Evolutionary conservation across 331 rosid genomes (phyloP).

Genomic region (Quercus lobata): DNA sequence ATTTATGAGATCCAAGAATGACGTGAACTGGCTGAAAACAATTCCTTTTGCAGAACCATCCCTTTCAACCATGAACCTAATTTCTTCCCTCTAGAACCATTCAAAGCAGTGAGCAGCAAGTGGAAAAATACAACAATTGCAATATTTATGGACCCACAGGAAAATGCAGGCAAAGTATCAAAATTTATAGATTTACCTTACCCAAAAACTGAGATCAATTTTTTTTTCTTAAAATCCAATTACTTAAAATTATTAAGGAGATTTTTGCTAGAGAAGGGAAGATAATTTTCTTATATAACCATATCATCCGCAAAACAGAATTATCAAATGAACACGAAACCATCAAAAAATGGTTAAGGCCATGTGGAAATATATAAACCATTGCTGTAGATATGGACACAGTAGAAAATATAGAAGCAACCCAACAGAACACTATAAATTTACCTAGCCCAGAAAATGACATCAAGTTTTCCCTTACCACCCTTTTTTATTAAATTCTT

Average conservation of each 20-base stretch:
- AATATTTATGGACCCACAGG: neutral
- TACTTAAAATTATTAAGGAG: neutral
- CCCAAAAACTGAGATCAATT: neutral
- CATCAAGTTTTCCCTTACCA: neutral
- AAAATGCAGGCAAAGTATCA: neutral
- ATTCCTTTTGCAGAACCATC: constrained; percentile 97
- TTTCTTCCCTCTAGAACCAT: constrained; percentile 81
- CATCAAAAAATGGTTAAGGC: neutral
- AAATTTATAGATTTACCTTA: neutral
- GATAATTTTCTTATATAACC: neutral
- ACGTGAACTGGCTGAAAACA: constrained; percentile 94
- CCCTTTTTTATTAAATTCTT: neutral
- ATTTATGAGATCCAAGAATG: constrained; percentile 91
- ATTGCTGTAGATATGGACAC: neutral
- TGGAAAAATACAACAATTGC: neutral
- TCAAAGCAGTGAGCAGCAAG: constrained; percentile 17
- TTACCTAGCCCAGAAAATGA: neutral
- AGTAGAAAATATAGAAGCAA: neutral
- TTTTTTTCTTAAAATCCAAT: neutral
- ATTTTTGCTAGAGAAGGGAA: neutral
- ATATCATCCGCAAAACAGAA: neutral
- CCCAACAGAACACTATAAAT: neutral
- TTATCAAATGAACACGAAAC: neutral
- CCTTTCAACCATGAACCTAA: constrained; percentile 83
- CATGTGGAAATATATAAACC: neutral